These are phyloP conservation scores for Fusarium buharicum DNA, from an alignment of 2,329 filamentous ascomycete species.

Conservation along the genomic window DNA sequence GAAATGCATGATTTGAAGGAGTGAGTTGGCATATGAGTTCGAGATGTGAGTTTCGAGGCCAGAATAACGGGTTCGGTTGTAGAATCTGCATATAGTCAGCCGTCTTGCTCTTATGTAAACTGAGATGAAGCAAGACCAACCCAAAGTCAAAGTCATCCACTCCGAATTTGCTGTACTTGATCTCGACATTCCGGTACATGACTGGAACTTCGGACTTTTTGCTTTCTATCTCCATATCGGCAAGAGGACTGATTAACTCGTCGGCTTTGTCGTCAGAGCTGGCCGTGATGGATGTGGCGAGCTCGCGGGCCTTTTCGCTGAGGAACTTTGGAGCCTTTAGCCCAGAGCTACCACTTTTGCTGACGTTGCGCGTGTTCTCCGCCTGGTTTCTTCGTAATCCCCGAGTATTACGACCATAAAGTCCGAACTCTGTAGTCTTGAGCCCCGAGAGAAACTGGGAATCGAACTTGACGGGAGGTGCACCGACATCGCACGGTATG, in stretches of 20 bases:
- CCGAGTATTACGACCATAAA: slow-evolving; percentile 80
- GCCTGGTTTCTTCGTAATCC: slow-evolving; percentile 82
- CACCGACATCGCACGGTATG: slow-evolving; percentile 84
- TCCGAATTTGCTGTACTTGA: slow-evolving; percentile 98
- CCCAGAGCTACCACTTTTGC: slow-evolving; percentile 68
- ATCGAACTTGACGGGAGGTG: slow-evolving; percentile 81
- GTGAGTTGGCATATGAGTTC: slow-evolving; percentile 94
- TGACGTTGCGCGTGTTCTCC: slow-evolving; percentile 75
- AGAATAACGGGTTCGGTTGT: slow-evolving; percentile 92
- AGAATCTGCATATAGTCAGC: slow-evolving; percentile 70
- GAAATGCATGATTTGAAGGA: slow-evolving; percentile 91
- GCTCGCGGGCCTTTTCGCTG: slow-evolving; percentile 88
- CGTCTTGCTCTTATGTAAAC: not conserved
- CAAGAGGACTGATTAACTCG: slow-evolving; percentile 72
- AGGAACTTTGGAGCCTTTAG: slow-evolving; percentile 88
- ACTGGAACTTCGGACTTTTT: slow-evolving; percentile 84
- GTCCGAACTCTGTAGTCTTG: slow-evolving; percentile 77
- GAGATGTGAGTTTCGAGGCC: slow-evolving; percentile 95
- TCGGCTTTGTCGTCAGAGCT: slow-evolving; percentile 57
- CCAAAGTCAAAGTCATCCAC: slow-evolving; percentile 99
- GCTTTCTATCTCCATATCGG: slow-evolving; percentile 76
- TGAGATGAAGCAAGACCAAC: slow-evolving; percentile 58
- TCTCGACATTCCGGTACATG: slow-evolving; percentile 94
- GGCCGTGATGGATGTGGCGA: slow-evolving; percentile 57
- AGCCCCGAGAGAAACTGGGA: slow-evolving; percentile 74